These are phyloP conservation scores for Glebionis coronaria DNA, from an alignment of 129 eudicot genomes.

Conservation along the genomic window DNA sequence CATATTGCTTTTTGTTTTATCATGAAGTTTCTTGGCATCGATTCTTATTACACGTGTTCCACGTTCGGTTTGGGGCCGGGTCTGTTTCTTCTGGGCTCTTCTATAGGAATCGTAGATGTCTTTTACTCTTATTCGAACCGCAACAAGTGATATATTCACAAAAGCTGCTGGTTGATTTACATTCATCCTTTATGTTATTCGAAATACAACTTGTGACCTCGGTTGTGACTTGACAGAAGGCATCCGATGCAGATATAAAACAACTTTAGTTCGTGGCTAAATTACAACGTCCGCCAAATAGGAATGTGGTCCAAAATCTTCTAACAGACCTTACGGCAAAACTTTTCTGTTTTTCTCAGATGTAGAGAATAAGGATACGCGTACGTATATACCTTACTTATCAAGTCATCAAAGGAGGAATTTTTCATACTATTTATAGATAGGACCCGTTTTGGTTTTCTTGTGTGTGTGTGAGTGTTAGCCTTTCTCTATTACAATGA, in stretches of 20 bases:
- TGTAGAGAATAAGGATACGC: background rate
- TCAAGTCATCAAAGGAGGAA: background rate
- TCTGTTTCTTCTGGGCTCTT: background rate
- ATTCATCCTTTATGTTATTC: too few relatives aligned
- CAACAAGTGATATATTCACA: too few relatives aligned
- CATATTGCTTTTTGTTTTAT: background rate
- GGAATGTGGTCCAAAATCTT: too few relatives aligned
- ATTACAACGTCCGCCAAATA: too few relatives aligned
- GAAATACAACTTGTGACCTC: too few relatives aligned
- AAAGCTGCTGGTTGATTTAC: too few relatives aligned
- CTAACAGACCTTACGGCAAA: too few relatives aligned
- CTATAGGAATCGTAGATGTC: background rate
- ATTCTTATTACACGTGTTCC: background rate
- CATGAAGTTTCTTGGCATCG: background rate
- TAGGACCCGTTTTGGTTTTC: background rate
- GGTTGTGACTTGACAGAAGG: too few relatives aligned
- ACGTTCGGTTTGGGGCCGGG: background rate
- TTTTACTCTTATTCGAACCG: too few relatives aligned
- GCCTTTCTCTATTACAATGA: constrained; percentile 4
- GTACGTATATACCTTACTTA: background rate
- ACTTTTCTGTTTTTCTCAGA: too few relatives aligned
- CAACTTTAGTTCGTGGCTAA: too few relatives aligned
- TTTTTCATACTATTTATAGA: background rate
- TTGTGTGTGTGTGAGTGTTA: background rate
- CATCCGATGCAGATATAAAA: too few relatives aligned